Evolutionary conservation across 164 flowering plant genomes (phyloP).

Genomic region (Nelumbo lutea): DNA sequence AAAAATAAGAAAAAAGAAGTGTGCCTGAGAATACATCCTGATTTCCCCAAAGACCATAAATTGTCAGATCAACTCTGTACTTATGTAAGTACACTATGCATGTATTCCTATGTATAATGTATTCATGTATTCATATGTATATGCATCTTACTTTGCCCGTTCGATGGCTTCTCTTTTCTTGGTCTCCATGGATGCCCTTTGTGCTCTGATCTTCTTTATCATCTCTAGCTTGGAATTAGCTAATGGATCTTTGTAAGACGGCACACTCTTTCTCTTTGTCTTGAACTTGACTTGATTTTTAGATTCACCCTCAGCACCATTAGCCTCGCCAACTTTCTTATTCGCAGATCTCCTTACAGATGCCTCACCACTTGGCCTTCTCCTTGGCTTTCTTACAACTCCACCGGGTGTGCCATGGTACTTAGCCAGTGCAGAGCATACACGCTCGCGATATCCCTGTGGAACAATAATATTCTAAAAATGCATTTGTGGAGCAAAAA

Average conservation of each 20-base stretch:
- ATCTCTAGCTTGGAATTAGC: conserved; percentile 73
- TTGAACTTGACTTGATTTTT: conserved; percentile 18
- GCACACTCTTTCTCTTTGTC: conserved; percentile 32
- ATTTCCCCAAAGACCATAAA: too few species aligned
- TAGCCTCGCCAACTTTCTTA: conserved; percentile 21
- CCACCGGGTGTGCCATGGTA: conserved; percentile 57
- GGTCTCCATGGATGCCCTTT: conserved; percentile 55
- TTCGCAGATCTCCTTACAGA: conserved; percentile 17
- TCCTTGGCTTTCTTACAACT: conserved; percentile 50
- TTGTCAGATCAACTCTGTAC: too few species aligned
- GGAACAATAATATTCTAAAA: neutral
- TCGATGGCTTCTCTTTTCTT: conserved; percentile 61
- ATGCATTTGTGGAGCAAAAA: neutral
- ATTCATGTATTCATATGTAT: too few species aligned
- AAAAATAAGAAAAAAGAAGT: neutral
- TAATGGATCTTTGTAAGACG: conserved; percentile 72
- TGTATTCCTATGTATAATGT: too few species aligned
- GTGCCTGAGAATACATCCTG: too few species aligned
- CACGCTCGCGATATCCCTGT: conserved; percentile 74
- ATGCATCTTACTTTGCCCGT: conserved; percentile 65
- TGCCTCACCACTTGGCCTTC: conserved; percentile 30
- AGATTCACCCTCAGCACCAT: conserved; percentile 10
- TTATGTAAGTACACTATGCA: too few species aligned
- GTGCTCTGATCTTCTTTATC: conserved; percentile 80
- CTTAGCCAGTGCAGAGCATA: conserved; percentile 53